Evolutionary conservation across 2,329 filamentous ascomycete genomes (phyloP).

Genomic region (Aspergillus unguis): DNA sequence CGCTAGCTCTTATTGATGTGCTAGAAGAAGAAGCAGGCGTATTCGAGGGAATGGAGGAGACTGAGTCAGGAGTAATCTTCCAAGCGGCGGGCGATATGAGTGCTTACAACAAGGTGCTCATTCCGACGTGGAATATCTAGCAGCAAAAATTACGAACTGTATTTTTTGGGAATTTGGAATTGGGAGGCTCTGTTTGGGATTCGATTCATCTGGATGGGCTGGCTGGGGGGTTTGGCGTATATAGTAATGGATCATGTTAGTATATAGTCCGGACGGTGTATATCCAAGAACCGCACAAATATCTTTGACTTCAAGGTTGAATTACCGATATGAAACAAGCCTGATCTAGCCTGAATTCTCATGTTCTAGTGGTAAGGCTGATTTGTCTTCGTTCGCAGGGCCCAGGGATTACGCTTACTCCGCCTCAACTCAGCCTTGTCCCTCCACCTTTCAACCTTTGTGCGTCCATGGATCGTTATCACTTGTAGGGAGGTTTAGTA

Average conservation of each 20-base stretch:
- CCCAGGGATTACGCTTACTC: background rate
- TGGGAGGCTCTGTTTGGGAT: background rate
- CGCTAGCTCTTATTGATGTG: conserved; percentile 34
- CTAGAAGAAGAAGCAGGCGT: conserved; percentile 27
- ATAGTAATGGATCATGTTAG: background rate
- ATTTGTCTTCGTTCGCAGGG: background rate
- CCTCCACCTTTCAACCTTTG: too few relatives aligned
- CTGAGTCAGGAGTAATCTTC: conserved; percentile 18
- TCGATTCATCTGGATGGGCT: background rate
- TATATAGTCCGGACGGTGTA: background rate
- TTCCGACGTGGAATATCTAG: conserved; percentile 14
- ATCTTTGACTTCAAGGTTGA: background rate
- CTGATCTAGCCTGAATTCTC: too few relatives aligned
- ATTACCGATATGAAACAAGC: background rate
- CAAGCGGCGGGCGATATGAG: conserved; percentile 8
- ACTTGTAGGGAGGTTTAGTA: too few relatives aligned
- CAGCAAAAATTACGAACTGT: background rate
- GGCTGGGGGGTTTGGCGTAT: background rate
- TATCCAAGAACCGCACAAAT: background rate
- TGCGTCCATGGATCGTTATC: too few relatives aligned
- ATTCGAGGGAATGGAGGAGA: conserved; percentile 21
- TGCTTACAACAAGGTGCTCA: conserved; percentile 14
- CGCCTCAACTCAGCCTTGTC: background rate
- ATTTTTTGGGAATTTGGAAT: background rate
- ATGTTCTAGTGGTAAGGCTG: background rate